Evolutionary conservation across 805 yeast species (phyloP).

Genomic region (Wickerhamomyces subpelliculosus): DNA sequence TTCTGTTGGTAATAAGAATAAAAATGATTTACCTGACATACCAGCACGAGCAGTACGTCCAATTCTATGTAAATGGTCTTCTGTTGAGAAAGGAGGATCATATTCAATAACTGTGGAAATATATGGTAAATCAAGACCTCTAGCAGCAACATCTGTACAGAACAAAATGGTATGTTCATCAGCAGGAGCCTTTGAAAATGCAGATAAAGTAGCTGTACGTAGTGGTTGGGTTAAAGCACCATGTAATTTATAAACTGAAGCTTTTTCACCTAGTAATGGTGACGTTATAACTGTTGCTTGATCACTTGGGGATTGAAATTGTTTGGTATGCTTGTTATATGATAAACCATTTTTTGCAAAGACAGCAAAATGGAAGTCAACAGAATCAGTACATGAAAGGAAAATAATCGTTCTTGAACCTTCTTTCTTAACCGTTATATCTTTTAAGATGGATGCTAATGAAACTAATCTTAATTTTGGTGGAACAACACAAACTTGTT

Average conservation of each 20-base stretch:
- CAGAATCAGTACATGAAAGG: conserved; percentile 93
- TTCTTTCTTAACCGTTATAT: conserved; percentile 29
- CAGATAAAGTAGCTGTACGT: conserved; percentile 62
- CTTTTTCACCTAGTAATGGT: conserved; percentile 40
- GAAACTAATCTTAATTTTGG: conserved; percentile 87
- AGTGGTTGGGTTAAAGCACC: conserved; percentile 84
- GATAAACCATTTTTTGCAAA: conserved; percentile 55
- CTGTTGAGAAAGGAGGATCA: conserved; percentile 92
- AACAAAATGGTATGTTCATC: conserved; percentile 61
- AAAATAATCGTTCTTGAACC: conserved; percentile 69
- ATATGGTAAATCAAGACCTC: conserved; percentile 90
- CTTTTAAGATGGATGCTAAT: conserved; percentile 57
- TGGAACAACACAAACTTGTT: conserved; percentile 78
- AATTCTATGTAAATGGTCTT: conserved; percentile 92
- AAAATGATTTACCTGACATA: conserved; percentile 63
- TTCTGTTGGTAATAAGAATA: conserved; percentile 89
- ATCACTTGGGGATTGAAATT: conserved; percentile 24
- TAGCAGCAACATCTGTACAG: conserved; percentile 96
- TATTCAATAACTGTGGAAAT: conserved; percentile 83
- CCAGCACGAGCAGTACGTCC: conserved; percentile 99
- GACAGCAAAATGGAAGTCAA: conserved; percentile 80
- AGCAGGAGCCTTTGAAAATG: conserved; percentile 31
- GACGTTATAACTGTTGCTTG: conserved; percentile 40
- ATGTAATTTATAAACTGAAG: conserved; percentile 66
- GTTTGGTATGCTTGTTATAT: conserved; percentile 25